A percentile compares a stretch with the other conserved stretches of the same genome.
Evolutionary conservation across 1,139 yeast genomes (phyloP).

Genomic region (Wickerhamomyces sp.): DNA sequence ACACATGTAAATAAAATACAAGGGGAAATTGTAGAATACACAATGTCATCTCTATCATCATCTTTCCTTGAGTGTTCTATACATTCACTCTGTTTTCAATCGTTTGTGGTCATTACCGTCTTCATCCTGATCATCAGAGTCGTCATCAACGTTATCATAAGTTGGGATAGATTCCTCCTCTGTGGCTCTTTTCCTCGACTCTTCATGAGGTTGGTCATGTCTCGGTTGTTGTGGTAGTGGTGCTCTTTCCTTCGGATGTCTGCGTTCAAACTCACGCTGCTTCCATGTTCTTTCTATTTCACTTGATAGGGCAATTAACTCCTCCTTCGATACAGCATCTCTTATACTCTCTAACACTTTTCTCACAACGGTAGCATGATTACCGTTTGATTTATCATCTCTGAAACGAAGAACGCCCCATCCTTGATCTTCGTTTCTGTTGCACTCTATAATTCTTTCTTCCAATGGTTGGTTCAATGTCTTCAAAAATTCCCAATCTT

Average conservation of each 20-base stretch:
- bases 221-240: conserved; percentile 5
- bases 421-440: conserved; percentile 39
- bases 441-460: conserved; percentile 88
- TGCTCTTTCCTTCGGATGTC: conserved; percentile 2
- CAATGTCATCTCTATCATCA: not conserved
- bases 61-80: not conserved
- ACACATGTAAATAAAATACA: conserved; percentile 7
- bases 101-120: conserved; percentile 23
- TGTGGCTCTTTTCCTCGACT: conserved; percentile 4
- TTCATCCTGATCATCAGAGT: conserved; percentile 22
- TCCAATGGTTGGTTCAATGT: conserved; percentile 72
- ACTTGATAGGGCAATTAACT: conserved; percentile 48
- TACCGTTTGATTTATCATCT: conserved; percentile 88
- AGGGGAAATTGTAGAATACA: no score
- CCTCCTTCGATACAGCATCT: conserved; percentile 82
- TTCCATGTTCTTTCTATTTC: conserved; percentile 46
- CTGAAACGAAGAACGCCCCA: conserved; percentile 90
- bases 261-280: conserved; percentile 34
- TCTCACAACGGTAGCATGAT: conserved; percentile 74
- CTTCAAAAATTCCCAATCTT: conserved; percentile 81
- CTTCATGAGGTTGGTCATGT: conserved; percentile 5
- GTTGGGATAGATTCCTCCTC: conserved; percentile 6
- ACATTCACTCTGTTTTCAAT: conserved; percentile 11
- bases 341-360: conserved; percentile 79
- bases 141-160: conserved; percentile 28